These are phyloP conservation scores for Macrotyloma uniflorum DNA, from an alignment of 306 rosid genomes.

Conservation along the genomic window DNA sequence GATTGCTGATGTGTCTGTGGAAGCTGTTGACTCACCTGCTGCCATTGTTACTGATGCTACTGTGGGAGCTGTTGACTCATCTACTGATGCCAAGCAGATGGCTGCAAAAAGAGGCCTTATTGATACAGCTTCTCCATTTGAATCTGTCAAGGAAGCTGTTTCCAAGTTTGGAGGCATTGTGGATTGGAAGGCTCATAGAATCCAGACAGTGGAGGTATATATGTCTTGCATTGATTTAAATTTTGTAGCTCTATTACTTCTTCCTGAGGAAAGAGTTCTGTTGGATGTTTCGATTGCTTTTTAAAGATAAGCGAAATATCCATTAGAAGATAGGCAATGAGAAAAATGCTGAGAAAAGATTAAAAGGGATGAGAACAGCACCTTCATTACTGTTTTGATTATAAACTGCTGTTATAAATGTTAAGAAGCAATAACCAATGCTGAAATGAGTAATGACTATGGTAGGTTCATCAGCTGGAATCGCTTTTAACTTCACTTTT, in stretches of 20 bases:
- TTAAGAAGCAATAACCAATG: background rate
- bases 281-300: background rate
- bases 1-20: background rate
- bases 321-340: background rate
- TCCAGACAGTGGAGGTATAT: slow-evolving; percentile 82
- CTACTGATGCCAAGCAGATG: slow-evolving; percentile 41
- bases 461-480: slow-evolving; percentile 10
- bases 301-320: background rate
- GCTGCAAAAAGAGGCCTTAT: slow-evolving; percentile 63
- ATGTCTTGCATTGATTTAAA: background rate
- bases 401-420: background rate
- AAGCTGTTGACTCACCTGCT: slow-evolving; percentile 41
- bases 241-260: background rate
- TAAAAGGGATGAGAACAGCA: background rate
- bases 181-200: slow-evolving; percentile 96
- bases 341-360: background rate
- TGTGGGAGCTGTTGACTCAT: slow-evolving; percentile 38
- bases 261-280: background rate
- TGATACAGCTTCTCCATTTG: slow-evolving; percentile 92
- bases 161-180: slow-evolving; percentile 97
- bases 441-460: slow-evolving; percentile 2
- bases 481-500: background rate
- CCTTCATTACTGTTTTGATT: background rate
- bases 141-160: slow-evolving; percentile 97
- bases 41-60: slow-evolving; percentile 5